Percentiles rank a stretch among this genome's conserved stretches.
Conservation (phyloP, 257 asterid species). For the Linderniella brevidens region DNA sequence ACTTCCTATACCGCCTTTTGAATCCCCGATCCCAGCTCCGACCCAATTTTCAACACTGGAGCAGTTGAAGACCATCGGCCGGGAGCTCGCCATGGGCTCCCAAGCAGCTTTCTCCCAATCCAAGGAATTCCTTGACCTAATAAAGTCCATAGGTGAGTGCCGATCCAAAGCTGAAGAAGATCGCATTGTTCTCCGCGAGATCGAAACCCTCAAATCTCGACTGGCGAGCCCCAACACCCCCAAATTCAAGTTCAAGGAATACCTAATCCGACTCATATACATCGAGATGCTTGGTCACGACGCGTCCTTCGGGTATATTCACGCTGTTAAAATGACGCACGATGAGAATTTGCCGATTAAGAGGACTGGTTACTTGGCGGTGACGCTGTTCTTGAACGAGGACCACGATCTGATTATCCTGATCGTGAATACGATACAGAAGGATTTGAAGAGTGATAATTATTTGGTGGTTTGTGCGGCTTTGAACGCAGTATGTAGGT, state of each 20-base stretch:
- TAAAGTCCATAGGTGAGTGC: slow-evolving; percentile 87
- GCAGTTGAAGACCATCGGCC: slow-evolving; percentile 80
- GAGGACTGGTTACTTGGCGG: slow-evolving; percentile 85
- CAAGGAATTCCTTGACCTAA: slow-evolving; percentile 82
- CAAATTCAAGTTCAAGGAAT: slow-evolving; percentile 83
- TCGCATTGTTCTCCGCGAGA: slow-evolving; percentile 76
- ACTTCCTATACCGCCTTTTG: no score
- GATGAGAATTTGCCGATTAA: slow-evolving; percentile 63
- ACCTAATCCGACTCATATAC: slow-evolving; percentile 58
- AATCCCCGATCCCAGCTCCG: no score
- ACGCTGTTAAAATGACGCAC: slow-evolving; percentile 97
- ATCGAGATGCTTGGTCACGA: slow-evolving; percentile 97
- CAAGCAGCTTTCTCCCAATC: slow-evolving; percentile 89
- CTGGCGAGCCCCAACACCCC: slow-evolving; percentile 62
- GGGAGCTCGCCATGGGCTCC: slow-evolving; percentile 98
- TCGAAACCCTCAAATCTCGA: slow-evolving; percentile 66
- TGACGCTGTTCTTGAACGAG: slow-evolving; percentile 73
- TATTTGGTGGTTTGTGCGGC: slow-evolving; percentile 81
- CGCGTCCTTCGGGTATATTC: slow-evolving; percentile 88
- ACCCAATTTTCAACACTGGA: slow-evolving; percentile 36
- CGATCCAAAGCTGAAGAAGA: slow-evolving; percentile 98
- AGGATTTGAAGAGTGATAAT: slow-evolving; percentile 89
- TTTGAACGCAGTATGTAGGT: slow-evolving; percentile 71
- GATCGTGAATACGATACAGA: slow-evolving; percentile 94
- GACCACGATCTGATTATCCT: slow-evolving; percentile 89